phyloP scores from a whole-genome alignment of 78 protist genomes.

The Acrasis kona region DNA sequence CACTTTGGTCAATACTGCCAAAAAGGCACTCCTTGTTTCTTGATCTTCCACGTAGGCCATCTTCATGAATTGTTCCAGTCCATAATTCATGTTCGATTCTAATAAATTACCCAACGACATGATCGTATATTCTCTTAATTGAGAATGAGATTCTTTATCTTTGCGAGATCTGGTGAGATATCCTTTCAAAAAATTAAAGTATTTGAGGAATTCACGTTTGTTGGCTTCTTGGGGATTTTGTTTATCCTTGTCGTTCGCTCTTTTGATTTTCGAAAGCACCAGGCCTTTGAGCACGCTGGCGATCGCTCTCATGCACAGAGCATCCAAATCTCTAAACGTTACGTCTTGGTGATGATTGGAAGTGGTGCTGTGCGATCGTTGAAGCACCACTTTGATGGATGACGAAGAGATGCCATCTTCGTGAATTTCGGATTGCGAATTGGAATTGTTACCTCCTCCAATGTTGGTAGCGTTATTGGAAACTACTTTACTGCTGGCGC shows the following conservation, averaged over 20 bases:
- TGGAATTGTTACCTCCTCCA: neutral
- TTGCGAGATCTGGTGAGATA: neutral
- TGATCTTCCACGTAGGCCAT: neutral
- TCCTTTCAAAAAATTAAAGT: neutral
- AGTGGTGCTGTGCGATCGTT: too few species aligned
- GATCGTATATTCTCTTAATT: neutral
- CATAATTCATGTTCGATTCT: neutral
- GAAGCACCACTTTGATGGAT: too few species aligned
- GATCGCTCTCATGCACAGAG: neutral
- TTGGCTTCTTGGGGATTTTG: too few species aligned
- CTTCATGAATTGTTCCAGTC: neutral
- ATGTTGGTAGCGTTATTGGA: neutral
- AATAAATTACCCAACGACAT: neutral
- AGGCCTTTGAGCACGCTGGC: neutral
- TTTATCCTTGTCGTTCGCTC: too few species aligned
- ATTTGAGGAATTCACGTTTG: neutral
- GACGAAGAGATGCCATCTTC: too few species aligned
- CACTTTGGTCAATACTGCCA: neutral
- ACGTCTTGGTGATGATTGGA: too few species aligned
- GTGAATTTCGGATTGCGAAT: too few species aligned
- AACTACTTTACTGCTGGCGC: neutral
- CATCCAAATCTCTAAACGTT: too few species aligned
- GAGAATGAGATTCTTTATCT: too few species aligned
- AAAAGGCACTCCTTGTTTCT: neutral
- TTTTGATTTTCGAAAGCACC: neutral